Base-by-base conservation (phyloP, 2,329 filamentous ascomycete species). In the Didymella keratinophila region DNA sequence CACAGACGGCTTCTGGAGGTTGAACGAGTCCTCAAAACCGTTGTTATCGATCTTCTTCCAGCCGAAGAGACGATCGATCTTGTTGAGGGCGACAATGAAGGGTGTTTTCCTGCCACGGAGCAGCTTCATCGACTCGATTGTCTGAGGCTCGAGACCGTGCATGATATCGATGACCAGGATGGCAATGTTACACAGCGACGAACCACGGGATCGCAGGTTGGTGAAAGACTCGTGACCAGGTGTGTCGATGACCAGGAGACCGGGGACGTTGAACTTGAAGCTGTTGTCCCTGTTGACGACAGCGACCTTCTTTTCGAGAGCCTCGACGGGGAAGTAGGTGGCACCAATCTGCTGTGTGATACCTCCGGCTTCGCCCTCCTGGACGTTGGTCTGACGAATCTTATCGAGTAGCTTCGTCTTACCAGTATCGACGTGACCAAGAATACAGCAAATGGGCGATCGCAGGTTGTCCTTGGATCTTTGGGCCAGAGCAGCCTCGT, bases 211-310 rank as follows among this genome's bases (percentile, higher is more conserved):
- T 73, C 96, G 91, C 66, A 99, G 82, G 81, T 99, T 99, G 64
- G 94, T 97, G 87, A 99, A 99, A 73, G 95, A 99, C 87, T 99
- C 95, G 93, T 99, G 95, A 82, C 95, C 95, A 72, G 95, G 96
- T 0, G 95, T 99, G 80, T 99, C 95, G 73, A 99, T 99, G 73
- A 99, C 88, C 66, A 99, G 82, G 54, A 99, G 87, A 85, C 95
- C 95, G 43, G 95, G 96, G 21, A 99, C 92, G 82, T 97, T 99
- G 86, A 97, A 96, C 62, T 97, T 91, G 77, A 99, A 97, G 55
- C 85, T 85, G 71, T 89, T 88, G 74, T 99, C 93, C 72, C 87
- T 85, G 83, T 99, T 99, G 75, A 99, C 91, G 16, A 98, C 94
- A 20, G 87, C 86, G 16, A 92, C 97, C 86, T 99, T 99, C 77